Evolutionary conservation across 805 yeast species (phyloP).

Genomic region (Candida multigemmis): DNA sequence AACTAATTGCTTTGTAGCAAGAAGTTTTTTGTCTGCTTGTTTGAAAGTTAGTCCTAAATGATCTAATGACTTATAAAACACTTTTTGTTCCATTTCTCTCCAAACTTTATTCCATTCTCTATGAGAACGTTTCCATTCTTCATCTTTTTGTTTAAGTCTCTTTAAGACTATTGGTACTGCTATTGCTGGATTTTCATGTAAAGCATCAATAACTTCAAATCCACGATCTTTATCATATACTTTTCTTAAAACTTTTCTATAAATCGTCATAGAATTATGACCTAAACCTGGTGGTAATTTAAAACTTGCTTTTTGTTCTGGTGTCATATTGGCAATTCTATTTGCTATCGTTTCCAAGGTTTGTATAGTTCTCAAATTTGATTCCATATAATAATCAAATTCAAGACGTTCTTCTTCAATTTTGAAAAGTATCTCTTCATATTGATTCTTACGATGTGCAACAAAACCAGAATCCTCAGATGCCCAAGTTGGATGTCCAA

Average conservation of each 20-base stretch:
- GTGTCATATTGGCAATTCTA: slow-evolving; percentile 85
- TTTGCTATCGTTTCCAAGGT: slow-evolving; percentile 92
- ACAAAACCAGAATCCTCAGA: slow-evolving; percentile 98
- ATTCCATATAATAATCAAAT: slow-evolving; percentile 92
- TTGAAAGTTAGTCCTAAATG: slow-evolving; percentile 94
- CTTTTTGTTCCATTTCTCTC: slow-evolving; percentile 97
- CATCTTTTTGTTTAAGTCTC: slow-evolving; percentile 94
- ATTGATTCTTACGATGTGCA: slow-evolving; percentile 97
- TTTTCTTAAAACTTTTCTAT: slow-evolving; percentile 87
- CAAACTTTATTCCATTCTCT: slow-evolving; percentile 98
- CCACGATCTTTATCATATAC: slow-evolving; percentile 93
- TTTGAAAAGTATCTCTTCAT: slow-evolving; percentile 90
- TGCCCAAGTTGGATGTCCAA: slow-evolving; percentile 99
- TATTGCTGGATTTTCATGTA: slow-evolving; percentile 90
- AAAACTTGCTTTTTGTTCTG: slow-evolving; percentile 79
- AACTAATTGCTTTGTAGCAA: slow-evolving; percentile 83
- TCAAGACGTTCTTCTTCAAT: slow-evolving; percentile 98
- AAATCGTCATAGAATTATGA: slow-evolving; percentile 82
- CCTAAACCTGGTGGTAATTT: slow-evolving; percentile 91
- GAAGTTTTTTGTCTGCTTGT: slow-evolving; percentile 87
- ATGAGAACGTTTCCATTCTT: slow-evolving; percentile 97
- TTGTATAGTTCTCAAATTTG: slow-evolving; percentile 90
- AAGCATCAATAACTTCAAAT: slow-evolving; percentile 89
- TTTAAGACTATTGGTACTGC: slow-evolving; percentile 91
- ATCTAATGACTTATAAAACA: slow-evolving; percentile 86